Evolutionary conservation across 2,329 filamentous ascomycete genomes (phyloP).

Genomic region (Aspergillus flavus): DNA sequence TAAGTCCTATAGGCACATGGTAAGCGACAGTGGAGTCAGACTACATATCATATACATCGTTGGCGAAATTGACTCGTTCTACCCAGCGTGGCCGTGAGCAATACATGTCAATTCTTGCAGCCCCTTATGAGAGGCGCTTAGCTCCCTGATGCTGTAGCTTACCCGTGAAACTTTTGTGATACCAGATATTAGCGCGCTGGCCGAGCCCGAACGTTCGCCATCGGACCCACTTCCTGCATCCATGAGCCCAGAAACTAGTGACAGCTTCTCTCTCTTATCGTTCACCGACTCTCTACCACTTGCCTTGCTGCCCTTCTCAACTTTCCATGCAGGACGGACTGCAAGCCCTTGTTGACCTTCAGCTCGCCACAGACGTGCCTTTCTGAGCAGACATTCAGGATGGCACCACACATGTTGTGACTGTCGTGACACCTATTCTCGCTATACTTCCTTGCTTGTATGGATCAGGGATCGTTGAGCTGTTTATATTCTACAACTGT

Average conservation of each 20-base stretch:
- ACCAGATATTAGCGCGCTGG: conserved; percentile 7
- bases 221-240: conserved; percentile 1
- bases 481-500: not conserved
- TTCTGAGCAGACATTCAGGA: not conserved
- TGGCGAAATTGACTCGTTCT: conserved; percentile 18
- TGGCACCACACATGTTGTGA: not conserved
- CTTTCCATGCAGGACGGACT: not conserved
- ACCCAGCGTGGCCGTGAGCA: conserved; percentile 8
- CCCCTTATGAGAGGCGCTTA: conserved; percentile 5
- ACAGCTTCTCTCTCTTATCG: not conserved
- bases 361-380: not conserved
- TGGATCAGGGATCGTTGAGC: not conserved
- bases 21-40: conserved; percentile 4
- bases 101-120: conserved; percentile 20
- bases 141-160: conserved; percentile 5
- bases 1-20: conserved; percentile 20
- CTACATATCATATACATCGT: conserved; percentile 21
- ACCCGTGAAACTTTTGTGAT: conserved; percentile 13
- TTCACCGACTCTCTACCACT: not conserved
- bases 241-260: not conserved
- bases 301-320: not conserved
- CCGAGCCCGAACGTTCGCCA: not conserved
- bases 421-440: not conserved
- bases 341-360: not conserved
- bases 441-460: not conserved